These are phyloP conservation scores for Heterobasidion occidentale DNA, from an alignment of 1,284 basidiomycete genomes.

Conservation along the genomic window DNA sequence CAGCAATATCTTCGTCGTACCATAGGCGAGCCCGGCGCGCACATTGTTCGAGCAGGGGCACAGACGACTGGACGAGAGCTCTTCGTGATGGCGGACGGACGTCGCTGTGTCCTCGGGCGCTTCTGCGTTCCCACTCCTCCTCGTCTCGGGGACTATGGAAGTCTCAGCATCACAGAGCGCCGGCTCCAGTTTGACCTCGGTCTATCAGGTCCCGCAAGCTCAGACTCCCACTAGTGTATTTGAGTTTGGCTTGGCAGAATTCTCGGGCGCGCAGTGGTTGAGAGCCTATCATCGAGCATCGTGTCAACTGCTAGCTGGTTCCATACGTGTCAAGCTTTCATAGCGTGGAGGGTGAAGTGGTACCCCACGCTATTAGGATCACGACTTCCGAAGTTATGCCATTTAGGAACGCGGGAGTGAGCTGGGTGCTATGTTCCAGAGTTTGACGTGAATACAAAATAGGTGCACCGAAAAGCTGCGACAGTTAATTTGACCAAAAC, in stretches of 20 bases:
- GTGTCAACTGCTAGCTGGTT: background rate
- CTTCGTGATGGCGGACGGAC: constrained; percentile 9
- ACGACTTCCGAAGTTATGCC: background rate
- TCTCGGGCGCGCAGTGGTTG: background rate
- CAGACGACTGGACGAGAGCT: background rate
- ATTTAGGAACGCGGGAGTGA: background rate
- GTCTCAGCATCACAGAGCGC: background rate
- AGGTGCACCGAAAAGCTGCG: too few species aligned
- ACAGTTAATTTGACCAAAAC: too few species aligned
- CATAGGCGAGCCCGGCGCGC: too few species aligned
- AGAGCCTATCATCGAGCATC: background rate
- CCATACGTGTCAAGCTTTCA: background rate
- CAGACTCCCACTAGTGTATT: background rate
- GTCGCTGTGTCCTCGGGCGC: constrained; percentile 24
- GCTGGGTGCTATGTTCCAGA: background rate
- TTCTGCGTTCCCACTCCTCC: constrained; percentile 3
- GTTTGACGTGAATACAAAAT: background rate
- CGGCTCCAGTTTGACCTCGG: background rate
- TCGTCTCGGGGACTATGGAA: background rate
- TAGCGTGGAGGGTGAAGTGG: background rate
- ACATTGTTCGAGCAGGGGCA: too few species aligned
- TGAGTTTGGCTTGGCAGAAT: constrained; percentile 1
- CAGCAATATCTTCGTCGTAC: too few species aligned
- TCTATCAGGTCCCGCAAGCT: background rate
- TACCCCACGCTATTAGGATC: background rate